Evolutionary conservation across 225 moss, liverwort and hornwort species (phyloP).

Genomic region (Straminergon stramineum): DNA sequence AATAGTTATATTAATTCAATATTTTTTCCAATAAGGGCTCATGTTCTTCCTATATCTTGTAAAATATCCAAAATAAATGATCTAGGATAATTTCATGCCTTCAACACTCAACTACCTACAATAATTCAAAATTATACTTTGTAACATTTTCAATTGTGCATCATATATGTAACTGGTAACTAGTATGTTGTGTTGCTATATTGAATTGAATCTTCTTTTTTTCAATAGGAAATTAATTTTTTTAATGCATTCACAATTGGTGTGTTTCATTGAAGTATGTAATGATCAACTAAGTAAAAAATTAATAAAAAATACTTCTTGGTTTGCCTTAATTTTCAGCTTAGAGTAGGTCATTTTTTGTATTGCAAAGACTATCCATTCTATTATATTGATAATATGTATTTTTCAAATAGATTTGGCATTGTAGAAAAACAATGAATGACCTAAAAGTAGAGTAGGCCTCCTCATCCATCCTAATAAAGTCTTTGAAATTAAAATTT

Average conservation of each 20-base stretch:
- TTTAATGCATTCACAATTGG: background rate
- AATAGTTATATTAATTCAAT: background rate
- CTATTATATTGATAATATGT: background rate
- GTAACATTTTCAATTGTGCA: background rate
- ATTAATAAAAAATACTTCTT: background rate
- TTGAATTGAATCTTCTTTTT: background rate
- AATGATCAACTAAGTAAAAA: background rate
- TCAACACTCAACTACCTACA: background rate
- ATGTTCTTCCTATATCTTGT: accelerated
- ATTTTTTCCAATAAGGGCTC: too few species aligned
- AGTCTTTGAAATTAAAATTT: background rate
- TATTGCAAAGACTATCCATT: background rate
- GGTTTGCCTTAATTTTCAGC: background rate
- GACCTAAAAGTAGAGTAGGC: background rate
- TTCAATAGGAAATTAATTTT: accelerated
- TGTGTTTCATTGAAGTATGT: background rate
- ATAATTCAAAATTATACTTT: background rate
- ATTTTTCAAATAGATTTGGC: background rate
- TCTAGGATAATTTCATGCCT: background rate
- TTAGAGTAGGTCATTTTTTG: background rate
- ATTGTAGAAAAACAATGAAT: background rate
- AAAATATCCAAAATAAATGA: background rate
- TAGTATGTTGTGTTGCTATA: background rate
- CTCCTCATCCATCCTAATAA: background rate
- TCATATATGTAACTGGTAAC: background rate